Conservation (phyloP, 352 stramenopile species). For the Phytopythium sindhum region DNA sequence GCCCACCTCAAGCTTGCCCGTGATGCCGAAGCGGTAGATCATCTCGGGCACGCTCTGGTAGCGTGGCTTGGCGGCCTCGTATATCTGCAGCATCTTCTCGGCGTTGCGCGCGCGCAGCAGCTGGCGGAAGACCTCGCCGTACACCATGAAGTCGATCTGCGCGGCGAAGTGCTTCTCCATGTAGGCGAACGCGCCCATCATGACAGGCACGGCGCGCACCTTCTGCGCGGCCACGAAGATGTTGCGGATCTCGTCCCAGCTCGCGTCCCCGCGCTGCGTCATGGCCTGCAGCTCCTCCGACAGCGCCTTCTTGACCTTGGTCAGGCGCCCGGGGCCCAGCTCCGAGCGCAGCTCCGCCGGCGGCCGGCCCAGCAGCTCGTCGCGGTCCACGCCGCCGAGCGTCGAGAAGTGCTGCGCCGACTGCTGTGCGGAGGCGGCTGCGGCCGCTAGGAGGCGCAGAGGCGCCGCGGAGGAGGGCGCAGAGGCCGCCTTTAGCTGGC, state of each 20-base stretch:
- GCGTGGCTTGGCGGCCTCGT: slow-evolving; percentile 35
- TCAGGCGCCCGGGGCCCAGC: slow-evolving; percentile 27
- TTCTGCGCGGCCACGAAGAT: slow-evolving; percentile 56
- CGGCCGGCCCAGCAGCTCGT: slow-evolving; percentile 39
- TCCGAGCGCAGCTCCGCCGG: slow-evolving; percentile 33
- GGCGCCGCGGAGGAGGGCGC: slow-evolving; percentile 10
- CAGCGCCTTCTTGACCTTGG: slow-evolving; percentile 35
- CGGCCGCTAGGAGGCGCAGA: background rate
- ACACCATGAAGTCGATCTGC: slow-evolving; percentile 59
- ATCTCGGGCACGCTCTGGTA: slow-evolving; percentile 59
- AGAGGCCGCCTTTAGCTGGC: slow-evolving; percentile 25
- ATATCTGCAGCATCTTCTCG: slow-evolving; percentile 46
- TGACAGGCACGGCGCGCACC: slow-evolving; percentile 35
- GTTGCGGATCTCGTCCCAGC: slow-evolving; percentile 44
- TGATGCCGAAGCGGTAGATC: slow-evolving; percentile 68
- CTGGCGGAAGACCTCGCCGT: slow-evolving; percentile 57
- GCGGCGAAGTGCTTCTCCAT: slow-evolving; percentile 37
- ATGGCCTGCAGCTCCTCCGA: slow-evolving; percentile 29
- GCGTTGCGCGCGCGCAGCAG: slow-evolving; percentile 30
- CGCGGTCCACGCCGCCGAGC: slow-evolving; percentile 41
- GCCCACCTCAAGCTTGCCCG: slow-evolving; percentile 46
- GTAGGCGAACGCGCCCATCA: slow-evolving; percentile 51
- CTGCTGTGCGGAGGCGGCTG: background rate
- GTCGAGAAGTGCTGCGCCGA: slow-evolving; percentile 27
- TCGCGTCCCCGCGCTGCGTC: slow-evolving; percentile 32